These are phyloP conservation scores for Beauveria scarabaeidicola DNA, from an alignment of 2,329 filamentous ascomycete species.

Conservation along the genomic window DNA sequence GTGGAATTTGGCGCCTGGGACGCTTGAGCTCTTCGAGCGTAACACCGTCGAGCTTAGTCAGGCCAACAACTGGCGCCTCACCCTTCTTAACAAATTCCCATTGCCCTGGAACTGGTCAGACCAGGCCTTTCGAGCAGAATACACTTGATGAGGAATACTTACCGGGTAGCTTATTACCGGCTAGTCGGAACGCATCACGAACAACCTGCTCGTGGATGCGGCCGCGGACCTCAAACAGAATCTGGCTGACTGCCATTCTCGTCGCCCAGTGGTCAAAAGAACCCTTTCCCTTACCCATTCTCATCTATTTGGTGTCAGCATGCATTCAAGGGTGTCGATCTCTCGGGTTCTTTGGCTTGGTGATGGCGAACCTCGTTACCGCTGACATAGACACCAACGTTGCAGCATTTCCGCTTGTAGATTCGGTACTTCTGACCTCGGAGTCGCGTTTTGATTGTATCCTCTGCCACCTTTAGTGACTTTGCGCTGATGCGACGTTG, in stretches of 20 bases:
- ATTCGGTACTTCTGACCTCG: slow-evolving; percentile 87
- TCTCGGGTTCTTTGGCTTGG: slow-evolving; percentile 1
- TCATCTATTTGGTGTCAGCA: slow-evolving; percentile 43
- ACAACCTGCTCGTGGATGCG: slow-evolving; percentile 91
- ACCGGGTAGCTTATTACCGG: slow-evolving; percentile 92
- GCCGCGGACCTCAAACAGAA: slow-evolving; percentile 88
- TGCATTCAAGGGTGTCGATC: not conserved
- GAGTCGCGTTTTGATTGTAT: slow-evolving; percentile 82
- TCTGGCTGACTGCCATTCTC: slow-evolving; percentile 80
- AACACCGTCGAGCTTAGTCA: slow-evolving; percentile 81
- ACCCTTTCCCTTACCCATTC: slow-evolving; percentile 99
- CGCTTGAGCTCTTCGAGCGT: slow-evolving; percentile 78
- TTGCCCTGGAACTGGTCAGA: slow-evolving; percentile 43
- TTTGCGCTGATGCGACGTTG: slow-evolving; percentile 81
- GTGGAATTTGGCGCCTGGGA: slow-evolving; percentile 59
- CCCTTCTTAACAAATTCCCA: slow-evolving; percentile 95
- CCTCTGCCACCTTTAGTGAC: slow-evolving; percentile 83
- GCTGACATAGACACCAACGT: slow-evolving; percentile 89
- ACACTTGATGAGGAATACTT: slow-evolving; percentile 25
- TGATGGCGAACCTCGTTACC: slow-evolving; percentile 75
- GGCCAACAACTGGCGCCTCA: slow-evolving; percentile 80
- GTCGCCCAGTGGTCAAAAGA: slow-evolving; percentile 95
- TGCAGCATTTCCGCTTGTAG: slow-evolving; percentile 85
- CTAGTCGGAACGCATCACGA: slow-evolving; percentile 85
- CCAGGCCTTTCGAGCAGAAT: not conserved